Evolutionary conservation across 345 rosid species (phyloP), one percentile per base, ranked within the genome.

Genomic region (Eucalyptus fibrosa): DNA sequence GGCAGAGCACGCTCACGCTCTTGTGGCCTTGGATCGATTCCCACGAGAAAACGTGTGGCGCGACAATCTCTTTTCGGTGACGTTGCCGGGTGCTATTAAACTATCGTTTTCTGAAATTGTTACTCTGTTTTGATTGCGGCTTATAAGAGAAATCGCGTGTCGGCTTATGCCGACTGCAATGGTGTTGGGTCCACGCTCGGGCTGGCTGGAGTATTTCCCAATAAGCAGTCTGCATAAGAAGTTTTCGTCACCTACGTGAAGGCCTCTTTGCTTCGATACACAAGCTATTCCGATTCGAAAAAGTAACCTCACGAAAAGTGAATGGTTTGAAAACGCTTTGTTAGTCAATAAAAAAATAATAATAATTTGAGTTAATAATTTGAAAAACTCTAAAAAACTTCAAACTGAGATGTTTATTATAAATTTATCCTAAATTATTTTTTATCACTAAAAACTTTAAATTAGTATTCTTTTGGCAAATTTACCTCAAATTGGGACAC

Each of bases 341-440:
- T 45, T 45, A 45, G 47, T 45, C 47, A 45, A 45, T 45, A 9
- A 45, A 45, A 45, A 9, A 45, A 44, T 8, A 45, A 45, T 2
- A 45, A 45, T 2, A 45, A 45, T 45, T 60, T 60, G 45, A 1
- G 10, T 44, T 44, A 44, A 44, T 44, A n/a, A n/a, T n/a, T n/a
- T n/a, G n/a, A n/a, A n/a, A n/a, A n/a, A 44, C 0, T 0, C 0
- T 44, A 2, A 44, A 44, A 44, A 44, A 44, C 9, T 44, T 0
- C 0, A 44, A 44, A 44, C 0, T 8, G 3, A 0, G 10, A 44
- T 0, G 2, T 44, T 44, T 44, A 44, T 44, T 3, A 44, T 44
- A 44, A 44, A 44, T 44, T 44, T 44, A 8, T 44, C 3, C 0
- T 44, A 44, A 44, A 44, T 0, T 8, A 8, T 44, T 44, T 44